Evolutionary conservation across 208 protist species (phyloP).

Genomic region (Leishmania mexicana): DNA sequence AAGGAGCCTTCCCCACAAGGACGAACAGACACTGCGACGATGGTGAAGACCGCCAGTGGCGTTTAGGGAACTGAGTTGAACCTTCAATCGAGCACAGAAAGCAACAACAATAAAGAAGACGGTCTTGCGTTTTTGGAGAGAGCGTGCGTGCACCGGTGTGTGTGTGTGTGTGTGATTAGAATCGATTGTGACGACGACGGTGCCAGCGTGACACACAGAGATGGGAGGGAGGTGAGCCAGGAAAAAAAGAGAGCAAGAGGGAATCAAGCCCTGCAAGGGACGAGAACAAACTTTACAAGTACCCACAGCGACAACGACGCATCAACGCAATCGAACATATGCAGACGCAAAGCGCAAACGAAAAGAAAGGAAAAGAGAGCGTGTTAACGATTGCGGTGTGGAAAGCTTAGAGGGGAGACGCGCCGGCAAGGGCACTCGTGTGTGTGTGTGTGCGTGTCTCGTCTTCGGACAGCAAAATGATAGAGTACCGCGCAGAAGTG

Average conservation of each 20-base stretch:
- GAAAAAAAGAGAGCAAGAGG: not conserved
- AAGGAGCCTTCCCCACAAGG: not conserved
- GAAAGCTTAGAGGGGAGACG: not conserved
- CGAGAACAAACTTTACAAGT: not conserved
- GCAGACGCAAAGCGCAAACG: not conserved
- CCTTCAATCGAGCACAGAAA: not conserved
- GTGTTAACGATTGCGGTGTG: not conserved
- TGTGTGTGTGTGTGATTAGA: not conserved
- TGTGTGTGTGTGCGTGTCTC: no score
- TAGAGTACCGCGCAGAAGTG: not conserved
- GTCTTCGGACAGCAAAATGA: not conserved
- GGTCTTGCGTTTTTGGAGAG: not conserved
- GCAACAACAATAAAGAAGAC: not conserved
- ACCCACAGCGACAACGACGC: not conserved
- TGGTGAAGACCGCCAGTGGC: not conserved
- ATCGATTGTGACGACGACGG: no score
- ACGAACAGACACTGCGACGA: not conserved
- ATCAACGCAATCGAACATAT: not conserved
- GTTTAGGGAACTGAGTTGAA: not conserved
- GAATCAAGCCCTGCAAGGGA: not conserved
- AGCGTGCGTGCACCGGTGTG: not conserved
- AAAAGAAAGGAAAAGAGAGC: not conserved
- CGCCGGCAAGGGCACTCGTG: not conserved
- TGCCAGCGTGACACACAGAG: no score
- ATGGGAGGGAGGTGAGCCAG: not conserved